Conservation (phyloP, 441 rosid genomes). For the Hura crepitans region DNA sequence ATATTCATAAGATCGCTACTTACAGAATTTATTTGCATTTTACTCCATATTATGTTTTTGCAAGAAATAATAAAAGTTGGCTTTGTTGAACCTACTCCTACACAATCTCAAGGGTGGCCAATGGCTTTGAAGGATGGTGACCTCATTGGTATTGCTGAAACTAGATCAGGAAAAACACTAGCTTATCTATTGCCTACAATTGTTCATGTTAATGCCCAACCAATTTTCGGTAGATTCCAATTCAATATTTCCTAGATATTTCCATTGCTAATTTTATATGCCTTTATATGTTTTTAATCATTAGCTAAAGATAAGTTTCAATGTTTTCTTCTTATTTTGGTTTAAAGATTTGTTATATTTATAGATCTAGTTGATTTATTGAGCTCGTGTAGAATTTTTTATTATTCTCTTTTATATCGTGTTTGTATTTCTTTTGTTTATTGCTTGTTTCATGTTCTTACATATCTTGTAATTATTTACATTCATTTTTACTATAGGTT, state of each 20-base stretch:
- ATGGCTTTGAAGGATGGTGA: slow-evolving; percentile 96
- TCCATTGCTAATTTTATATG: background rate
- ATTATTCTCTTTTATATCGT: no score
- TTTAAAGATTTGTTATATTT: no score
- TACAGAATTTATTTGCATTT: slow-evolving; percentile 14
- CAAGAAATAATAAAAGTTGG: slow-evolving; percentile 88
- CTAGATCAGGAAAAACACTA: slow-evolving; percentile 95
- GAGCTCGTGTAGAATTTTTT: no score
- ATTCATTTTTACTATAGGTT: no score
- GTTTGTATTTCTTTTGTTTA: no score
- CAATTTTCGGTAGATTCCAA: slow-evolving; percentile 56
- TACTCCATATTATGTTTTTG: slow-evolving; percentile 73
- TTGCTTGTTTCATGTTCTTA: no score
- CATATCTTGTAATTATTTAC: no score
- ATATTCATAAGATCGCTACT: slow-evolving; percentile 8
- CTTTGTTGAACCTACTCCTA: slow-evolving; percentile 86
- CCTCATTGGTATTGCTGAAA: slow-evolving; percentile 92
- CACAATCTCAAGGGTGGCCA: slow-evolving; percentile 98
- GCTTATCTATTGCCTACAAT: slow-evolving; percentile 89
- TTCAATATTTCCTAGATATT: background rate
- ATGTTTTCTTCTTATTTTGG: slow-evolving; percentile 12
- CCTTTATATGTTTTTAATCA: background rate
- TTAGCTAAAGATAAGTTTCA: slow-evolving; percentile 9
- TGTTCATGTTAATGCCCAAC: slow-evolving; percentile 95
- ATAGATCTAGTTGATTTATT: no score